Evolutionary conservation across 1,284 basidiomycete species (phyloP).

Genomic region (Naganishia albida): DNA sequence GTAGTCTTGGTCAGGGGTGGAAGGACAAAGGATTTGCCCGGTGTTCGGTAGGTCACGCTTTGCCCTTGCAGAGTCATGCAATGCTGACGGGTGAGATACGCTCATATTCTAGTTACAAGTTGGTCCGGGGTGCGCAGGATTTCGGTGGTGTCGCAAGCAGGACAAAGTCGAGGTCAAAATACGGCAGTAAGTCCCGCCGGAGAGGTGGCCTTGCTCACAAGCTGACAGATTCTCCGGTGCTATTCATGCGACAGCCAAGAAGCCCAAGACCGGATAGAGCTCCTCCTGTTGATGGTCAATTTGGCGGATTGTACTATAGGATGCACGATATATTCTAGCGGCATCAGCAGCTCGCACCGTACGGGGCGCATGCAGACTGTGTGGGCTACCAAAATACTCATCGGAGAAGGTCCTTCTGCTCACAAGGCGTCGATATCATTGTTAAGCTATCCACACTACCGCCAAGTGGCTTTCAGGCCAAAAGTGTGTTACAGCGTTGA

Average conservation of each 20-base stretch:
- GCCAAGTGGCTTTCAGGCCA: no score
- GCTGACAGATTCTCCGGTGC: background rate
- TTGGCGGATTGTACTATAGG: slow-evolving; percentile 13
- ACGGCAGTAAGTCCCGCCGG: slow-evolving; percentile 69
- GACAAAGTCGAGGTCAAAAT: slow-evolving; percentile 80
- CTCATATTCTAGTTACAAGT: slow-evolving; percentile 73
- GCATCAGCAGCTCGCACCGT: background rate
- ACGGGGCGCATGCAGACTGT: background rate
- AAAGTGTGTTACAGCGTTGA: no score
- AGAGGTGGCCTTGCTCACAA: background rate
- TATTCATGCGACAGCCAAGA: slow-evolving; percentile 65
- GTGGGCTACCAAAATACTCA: background rate
- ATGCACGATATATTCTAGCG: background rate
- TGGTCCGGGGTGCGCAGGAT: slow-evolving; percentile 90
- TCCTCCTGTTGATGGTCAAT: background rate
- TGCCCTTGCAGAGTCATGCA: background rate
- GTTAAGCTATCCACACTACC: no score
- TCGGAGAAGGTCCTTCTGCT: background rate
- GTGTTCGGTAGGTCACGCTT: slow-evolving; percentile 72
- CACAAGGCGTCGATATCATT: no score
- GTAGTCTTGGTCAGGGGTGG: slow-evolving; percentile 94
- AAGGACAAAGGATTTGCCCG: slow-evolving; percentile 93
- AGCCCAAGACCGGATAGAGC: slow-evolving; percentile 62
- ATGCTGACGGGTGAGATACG: background rate
- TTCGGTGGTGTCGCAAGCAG: slow-evolving; percentile 87